phyloP scores from a whole-genome alignment of 768 basidiomycete species.

The Phaeotremella skinneri region DNA sequence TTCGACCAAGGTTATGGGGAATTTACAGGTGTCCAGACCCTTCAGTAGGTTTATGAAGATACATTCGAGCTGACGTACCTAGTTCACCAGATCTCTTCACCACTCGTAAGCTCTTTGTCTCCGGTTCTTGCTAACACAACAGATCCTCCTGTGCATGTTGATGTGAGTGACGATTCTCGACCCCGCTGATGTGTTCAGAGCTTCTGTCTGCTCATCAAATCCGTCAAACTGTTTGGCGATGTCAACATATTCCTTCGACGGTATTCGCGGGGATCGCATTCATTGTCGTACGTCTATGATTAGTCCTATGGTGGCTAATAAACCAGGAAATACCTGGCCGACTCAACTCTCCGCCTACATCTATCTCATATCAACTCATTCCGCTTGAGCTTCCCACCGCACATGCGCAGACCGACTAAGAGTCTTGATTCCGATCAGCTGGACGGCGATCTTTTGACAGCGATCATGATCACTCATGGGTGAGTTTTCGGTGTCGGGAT shows the following conservation, averaged over 20 bases:
- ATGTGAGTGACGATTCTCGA: slow-evolving; percentile 23
- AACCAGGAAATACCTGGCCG: slow-evolving; percentile 19
- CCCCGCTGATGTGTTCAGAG: slow-evolving; percentile 11
- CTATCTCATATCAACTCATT: slow-evolving; percentile 38
- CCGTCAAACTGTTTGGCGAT: slow-evolving; percentile 30
- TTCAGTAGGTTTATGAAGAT: slow-evolving; percentile 25
- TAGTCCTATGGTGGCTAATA: background rate
- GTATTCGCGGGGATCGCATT: slow-evolving; percentile 29
- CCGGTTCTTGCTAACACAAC: background rate
- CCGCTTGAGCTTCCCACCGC: slow-evolving; percentile 31
- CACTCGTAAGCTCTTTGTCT: background rate
- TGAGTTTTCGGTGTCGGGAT: background rate
- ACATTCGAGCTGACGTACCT: background rate
- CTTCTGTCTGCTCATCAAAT: slow-evolving; percentile 35
- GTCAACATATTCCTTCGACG: slow-evolving; percentile 29
- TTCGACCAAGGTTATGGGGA: slow-evolving; percentile 30
- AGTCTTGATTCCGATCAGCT: slow-evolving; percentile 9
- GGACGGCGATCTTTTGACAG: slow-evolving; percentile 29
- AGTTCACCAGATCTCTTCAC: slow-evolving; percentile 13
- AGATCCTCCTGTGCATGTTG: slow-evolving; percentile 31
- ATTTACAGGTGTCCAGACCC: slow-evolving; percentile 25
- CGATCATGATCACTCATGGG: slow-evolving; percentile 33
- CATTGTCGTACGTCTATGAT: slow-evolving; percentile 13
- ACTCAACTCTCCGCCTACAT: slow-evolving; percentile 20
- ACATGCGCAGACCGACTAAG: slow-evolving; percentile 31